Base-by-base conservation (phyloP, 31 red algal genomes). In the Odonthalia washingtoniensis region DNA sequence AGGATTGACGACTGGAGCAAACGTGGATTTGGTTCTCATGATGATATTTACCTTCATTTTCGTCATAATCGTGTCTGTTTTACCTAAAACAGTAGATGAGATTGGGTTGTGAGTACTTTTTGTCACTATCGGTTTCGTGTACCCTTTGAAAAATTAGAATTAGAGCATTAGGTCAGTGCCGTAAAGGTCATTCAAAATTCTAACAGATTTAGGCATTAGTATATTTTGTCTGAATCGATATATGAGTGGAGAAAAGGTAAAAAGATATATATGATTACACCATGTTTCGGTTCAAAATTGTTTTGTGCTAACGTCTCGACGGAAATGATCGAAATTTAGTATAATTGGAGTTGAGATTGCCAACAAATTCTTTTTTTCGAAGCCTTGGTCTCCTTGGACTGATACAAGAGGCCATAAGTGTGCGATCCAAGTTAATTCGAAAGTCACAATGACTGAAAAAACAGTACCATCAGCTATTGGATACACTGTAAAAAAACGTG, bases 231-330 rank as follows among this genome's bases (percentile, higher is more conserved):
- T 70, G 66, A 27, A 9, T 28, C 12, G 9, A 27, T 9, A 6
- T 28, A 12, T 9, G 28, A 12, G 9, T 70, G 9, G 9, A 12
- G 31, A 12, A 70, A 27, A 6, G 6, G 9, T 9, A 70, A 34
- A 12, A 27, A 70, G 28, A 70, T 70, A 32, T 9, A 70, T 27
- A 9, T 9, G 6, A 70, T 37, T 6, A 70, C 31, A 37, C 14
- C 66, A 70, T 70, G 9, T 27, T 70, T 70, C 28, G 66, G 31
- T 70, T 70, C 66, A 70, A 70, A 27, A 12, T 21, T 27, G 66
- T 70, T 37, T 70, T 70, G 9, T 28, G 34, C 9, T 70, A 27
- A 28, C 66, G 66, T 21, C 66, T 9, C 9, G 66, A 27, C 6
- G 66, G 66, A 27, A 70, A 9, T 34, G 66, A 32, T 27, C 12